Evolutionary conservation across 106 monocot species (phyloP), one percentile per base, ranked within the genome.

Genomic region (Vanilla planifolia): DNA sequence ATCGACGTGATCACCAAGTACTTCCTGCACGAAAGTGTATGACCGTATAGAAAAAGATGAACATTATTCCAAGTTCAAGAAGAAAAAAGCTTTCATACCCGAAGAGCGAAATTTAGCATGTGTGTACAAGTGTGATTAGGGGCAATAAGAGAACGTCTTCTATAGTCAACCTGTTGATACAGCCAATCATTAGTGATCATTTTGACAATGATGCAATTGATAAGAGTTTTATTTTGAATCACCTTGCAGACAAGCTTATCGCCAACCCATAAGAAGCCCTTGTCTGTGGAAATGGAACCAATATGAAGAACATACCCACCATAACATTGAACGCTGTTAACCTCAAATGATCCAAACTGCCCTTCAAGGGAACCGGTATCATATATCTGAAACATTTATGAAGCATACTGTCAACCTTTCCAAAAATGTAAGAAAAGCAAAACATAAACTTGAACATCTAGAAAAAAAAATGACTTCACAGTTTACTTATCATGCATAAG

Each of bases 111-210:
- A 75, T 96, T 91, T 33, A 96, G 79, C 81, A 96, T 91, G 67
- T 96, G 96, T 37, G 96, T 96, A 66, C 90, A 86, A 10, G 96
- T 96, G 66, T 96, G 96, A 61, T 96, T 96, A 45, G 96, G 96
- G 48, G 96, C 96, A 74, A 96, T 91, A 45, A 84, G 60, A 41
- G 76, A 48, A 19, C 96, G 96, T 60, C 96, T 78, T 3, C 44
- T 72, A 73, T 91, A 91, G 65, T 96, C 91, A 67, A 96, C 96
- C 96, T 96, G 81, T 40, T 58, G 44, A 47, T 58, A 19, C 45
- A 35, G 14, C 44, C 27, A 22, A 63, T 60, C 24, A 9, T 23
- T 27, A 67, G 32, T 57, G 3, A 26, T 61, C 29, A 14, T 51
- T 72, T 9, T 46, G 0, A 34, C 19, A 52, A 27, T 45, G 48